phyloP scores from a whole-genome alignment of 768 basidiomycete species.

The Rhodotorula graminis region DNA sequence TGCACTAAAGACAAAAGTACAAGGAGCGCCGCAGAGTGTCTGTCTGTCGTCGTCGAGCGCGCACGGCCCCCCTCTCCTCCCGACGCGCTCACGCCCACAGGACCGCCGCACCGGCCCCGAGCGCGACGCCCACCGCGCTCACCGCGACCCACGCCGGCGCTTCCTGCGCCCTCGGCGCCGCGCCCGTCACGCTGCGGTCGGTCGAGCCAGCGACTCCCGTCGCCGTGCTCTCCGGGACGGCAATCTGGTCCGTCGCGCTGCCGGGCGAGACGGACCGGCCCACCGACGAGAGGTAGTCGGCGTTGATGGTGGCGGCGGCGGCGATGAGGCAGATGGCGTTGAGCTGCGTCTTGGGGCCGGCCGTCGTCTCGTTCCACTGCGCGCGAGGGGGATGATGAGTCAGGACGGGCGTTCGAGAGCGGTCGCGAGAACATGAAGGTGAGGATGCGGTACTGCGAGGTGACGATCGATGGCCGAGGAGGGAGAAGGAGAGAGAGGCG shows the following conservation, averaged over 20 bases:
- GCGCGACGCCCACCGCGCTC: neutral
- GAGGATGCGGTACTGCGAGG: no score
- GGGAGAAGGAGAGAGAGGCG: no score
- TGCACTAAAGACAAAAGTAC: no score
- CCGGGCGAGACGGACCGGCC: no score
- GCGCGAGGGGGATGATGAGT: no score
- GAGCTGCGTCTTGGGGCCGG: conserved; percentile 26
- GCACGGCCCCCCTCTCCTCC: no score
- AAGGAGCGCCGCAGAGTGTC: no score
- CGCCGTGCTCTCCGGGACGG: conserved; percentile 5
- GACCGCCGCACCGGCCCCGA: neutral
- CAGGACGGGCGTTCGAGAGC: no score
- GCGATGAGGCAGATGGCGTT: conserved; percentile 19
- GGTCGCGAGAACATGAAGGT: no score
- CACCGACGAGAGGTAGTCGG: conserved; percentile 1
- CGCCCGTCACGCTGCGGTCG: neutral
- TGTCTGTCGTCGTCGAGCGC: no score
- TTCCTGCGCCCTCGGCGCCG: neutral
- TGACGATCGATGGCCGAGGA: no score
- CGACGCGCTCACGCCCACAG: neutral
- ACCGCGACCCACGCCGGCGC: neutral
- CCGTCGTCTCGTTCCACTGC: conserved; percentile 33
- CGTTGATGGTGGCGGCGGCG: conserved; percentile 18
- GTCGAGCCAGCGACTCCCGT: neutral
- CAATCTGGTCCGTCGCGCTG: conserved; percentile 8